Base-by-base conservation (phyloP, 192 early-diverging fungal genomes). In the Rhizophagus prolifer region DNA sequence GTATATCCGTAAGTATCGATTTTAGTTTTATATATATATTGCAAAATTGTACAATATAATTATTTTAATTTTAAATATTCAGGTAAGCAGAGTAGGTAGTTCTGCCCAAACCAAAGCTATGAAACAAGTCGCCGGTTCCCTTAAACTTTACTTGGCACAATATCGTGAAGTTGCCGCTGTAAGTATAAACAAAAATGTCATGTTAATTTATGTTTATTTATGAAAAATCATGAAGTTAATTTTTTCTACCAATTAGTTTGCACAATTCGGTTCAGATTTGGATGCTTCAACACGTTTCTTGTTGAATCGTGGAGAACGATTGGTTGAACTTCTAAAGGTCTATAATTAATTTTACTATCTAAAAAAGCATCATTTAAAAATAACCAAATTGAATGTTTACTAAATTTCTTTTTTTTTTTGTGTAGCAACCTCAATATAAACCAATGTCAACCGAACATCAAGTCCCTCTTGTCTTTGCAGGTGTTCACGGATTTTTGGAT, bases 101-200 rank as follows among this genome's bases (percentile, higher is more conserved):
- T 95, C 97, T 80, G 98, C 98, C 76, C 98, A 99, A 89, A 96
- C 96, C 87, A 97, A 98, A 92, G 97, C 98, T 79, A 99, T 99
- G 98, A 96, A 96, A 91, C 97, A 99, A 89, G 97, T 99, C 81
- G 97, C 97, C 80, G 98, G 98, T 85, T 98, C 98, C 82, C 90
- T 99, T 80, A 99, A 99, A 92, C 94, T 99, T 80, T 98, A 94
- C 93, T 90, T 99, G 80, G 98, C 98, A 78, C 97, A 98, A 88
- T 97, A 98, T 92, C 96, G 98, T 94, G 98, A 98, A 91, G 95
- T 99, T 71, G 98, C 97, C 78, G 98, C 98, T 66, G 75, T 76
- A 68, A 38, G 75, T 68, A 54, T 30, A 21, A 25, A 21, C 26
- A 54, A n/a, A 54, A 54, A 21, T 7, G 14, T 4, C 6, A 54